Conservation (phyloP, 2,329 filamentous ascomycete genomes). For the Proliferodiscus dingleyae region DNA sequence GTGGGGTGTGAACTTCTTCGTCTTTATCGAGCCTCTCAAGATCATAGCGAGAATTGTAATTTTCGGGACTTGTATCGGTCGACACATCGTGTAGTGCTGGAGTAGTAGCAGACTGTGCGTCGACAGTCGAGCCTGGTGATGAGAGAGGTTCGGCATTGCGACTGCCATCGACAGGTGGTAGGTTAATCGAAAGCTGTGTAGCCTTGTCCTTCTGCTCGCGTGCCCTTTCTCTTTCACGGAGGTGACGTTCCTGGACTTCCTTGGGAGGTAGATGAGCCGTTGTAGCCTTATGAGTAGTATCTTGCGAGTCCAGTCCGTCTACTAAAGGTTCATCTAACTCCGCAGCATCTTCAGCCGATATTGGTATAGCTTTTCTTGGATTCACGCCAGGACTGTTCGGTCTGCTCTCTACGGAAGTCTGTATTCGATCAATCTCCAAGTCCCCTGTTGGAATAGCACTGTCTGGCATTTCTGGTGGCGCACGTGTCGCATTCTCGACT, state of each 20-base stretch:
- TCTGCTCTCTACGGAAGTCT: constrained; percentile 22
- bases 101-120: constrained; percentile 67
- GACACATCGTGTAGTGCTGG: constrained; percentile 64
- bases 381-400: constrained; percentile 30
- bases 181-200: constrained; percentile 32
- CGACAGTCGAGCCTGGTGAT: constrained; percentile 60
- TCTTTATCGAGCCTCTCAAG: constrained; percentile 43
- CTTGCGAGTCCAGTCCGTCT: constrained; percentile 19
- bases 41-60: constrained; percentile 55
- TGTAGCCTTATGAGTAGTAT: constrained; percentile 24
- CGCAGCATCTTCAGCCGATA: constrained; percentile 32
- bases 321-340: constrained; percentile 26
- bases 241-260: constrained; percentile 43
- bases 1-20: constrained; percentile 36
- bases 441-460: constrained; percentile 11
- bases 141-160: constrained; percentile 42
- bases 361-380: constrained; percentile 28
- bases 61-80: constrained; percentile 69
- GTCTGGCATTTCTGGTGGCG: constrained; percentile 11
- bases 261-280: constrained; percentile 44
- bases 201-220: constrained; percentile 28
- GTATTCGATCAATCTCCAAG: constrained; percentile 25
- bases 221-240: constrained; percentile 36
- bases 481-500: constrained; percentile 18
- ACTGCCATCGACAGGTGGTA: constrained; percentile 34